These are phyloP conservation scores for Talaromyces sp. DNA, from an alignment of 2,329 filamentous ascomycete genomes.

Conservation along the genomic window DNA sequence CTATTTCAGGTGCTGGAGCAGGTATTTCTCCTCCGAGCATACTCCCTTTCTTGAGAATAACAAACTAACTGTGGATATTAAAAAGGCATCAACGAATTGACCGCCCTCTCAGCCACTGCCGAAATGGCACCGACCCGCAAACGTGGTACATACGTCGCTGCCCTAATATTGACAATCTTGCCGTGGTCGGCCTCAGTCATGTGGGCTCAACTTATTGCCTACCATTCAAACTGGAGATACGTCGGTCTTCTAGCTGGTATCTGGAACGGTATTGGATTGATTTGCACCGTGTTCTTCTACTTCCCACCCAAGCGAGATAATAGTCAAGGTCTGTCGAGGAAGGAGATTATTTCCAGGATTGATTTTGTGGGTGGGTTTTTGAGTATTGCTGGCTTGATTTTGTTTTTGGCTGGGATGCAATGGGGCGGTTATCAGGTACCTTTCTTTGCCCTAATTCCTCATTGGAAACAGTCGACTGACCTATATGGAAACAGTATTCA, in stretches of 20 bases:
- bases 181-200: slow-evolving; percentile 62
- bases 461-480: background rate
- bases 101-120: slow-evolving; percentile 63
- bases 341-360: slow-evolving; percentile 44
- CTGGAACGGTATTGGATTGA: slow-evolving; percentile 42
- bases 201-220: slow-evolving; percentile 57
- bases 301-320: slow-evolving; percentile 46
- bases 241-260: slow-evolving; percentile 42
- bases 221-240: slow-evolving; percentile 45
- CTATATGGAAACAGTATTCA: slow-evolving; percentile 32
- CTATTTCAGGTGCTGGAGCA: slow-evolving; percentile 61
- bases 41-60: background rate
- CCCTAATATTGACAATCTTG: slow-evolving; percentile 59
- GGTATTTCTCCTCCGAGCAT: background rate
- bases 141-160: slow-evolving; percentile 60
- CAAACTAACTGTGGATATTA: background rate
- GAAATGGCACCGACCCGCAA: slow-evolving; percentile 65
- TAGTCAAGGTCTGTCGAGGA: slow-evolving; percentile 34
- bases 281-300: slow-evolving; percentile 44
- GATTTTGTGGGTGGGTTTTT: slow-evolving; percentile 51
- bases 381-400: slow-evolving; percentile 46
- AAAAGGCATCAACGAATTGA: slow-evolving; percentile 62
- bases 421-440: slow-evolving; percentile 50
- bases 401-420: slow-evolving; percentile 50
- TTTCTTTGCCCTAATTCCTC: slow-evolving; percentile 6